A percentile compares a stretch with the other conserved stretches of the same genome.
These are phyloP conservation scores for Xylaria sp. DNA, from an alignment of 2,329 filamentous ascomycete species.

Conservation along the genomic window DNA sequence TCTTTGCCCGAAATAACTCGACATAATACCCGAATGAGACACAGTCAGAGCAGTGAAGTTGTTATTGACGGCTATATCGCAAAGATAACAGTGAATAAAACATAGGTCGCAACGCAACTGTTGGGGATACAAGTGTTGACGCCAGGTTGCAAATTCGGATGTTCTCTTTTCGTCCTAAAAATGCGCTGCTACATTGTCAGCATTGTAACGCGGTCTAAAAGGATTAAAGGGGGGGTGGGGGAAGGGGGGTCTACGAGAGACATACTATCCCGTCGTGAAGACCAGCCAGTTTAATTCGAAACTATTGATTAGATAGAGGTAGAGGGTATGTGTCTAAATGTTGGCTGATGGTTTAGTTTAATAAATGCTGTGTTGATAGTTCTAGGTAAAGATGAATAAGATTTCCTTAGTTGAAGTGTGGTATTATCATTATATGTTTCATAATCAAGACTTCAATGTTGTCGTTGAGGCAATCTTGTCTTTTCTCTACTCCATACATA, in stretches of 20 bases:
- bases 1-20: no score
- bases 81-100: background rate
- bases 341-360: background rate
- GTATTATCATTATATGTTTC: background rate
- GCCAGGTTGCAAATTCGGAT: constrained; percentile 3
- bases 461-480: background rate
- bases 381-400: background rate
- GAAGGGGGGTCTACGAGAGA: no score
- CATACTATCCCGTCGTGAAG: background rate
- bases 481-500: no score
- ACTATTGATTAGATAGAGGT: background rate
- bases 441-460: background rate
- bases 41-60: constrained; percentile 1
- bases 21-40: no score
- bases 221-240: constrained; percentile 13
- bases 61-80: background rate
- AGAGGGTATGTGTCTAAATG: background rate
- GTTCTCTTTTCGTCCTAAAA: background rate
- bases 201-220: background rate
- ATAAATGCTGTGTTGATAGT: background rate
- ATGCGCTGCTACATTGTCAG: background rate
- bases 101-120: constrained; percentile 8
- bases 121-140: constrained; percentile 1
- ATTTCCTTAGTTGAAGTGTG: background rate
- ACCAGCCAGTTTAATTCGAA: background rate